A percentile compares a stretch with the other conserved stretches of the same genome.
phyloP scores from a whole-genome alignment of 169 alveolate species.

The Fabrea salina region DNA sequence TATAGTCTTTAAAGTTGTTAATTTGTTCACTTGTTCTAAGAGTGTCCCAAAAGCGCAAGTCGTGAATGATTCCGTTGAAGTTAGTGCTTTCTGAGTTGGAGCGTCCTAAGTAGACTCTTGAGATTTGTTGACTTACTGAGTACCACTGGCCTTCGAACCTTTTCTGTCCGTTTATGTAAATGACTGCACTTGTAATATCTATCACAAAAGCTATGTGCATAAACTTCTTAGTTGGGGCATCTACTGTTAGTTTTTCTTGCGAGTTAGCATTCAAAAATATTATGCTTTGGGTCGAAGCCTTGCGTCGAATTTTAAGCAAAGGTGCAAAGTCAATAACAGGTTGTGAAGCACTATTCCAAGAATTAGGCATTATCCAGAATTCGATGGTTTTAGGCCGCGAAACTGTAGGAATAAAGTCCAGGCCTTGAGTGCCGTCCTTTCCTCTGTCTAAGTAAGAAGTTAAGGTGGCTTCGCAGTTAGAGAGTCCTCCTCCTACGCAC shows the following conservation, averaged over 20 bases:
- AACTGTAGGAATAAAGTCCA: neutral
- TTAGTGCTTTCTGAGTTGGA: neutral
- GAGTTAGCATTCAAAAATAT: neutral
- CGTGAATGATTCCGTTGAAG: neutral
- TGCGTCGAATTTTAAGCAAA: neutral
- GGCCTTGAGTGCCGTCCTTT: neutral
- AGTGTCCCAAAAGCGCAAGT: neutral
- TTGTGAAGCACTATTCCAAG: neutral
- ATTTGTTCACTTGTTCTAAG: neutral
- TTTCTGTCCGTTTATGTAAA: neutral
- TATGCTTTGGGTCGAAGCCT: neutral
- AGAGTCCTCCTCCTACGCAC: neutral
- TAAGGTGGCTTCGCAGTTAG: neutral
- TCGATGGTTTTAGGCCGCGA: neutral
- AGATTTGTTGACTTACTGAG: neutral
- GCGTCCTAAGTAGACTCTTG: neutral
- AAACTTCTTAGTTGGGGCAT: neutral
- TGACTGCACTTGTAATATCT: neutral
- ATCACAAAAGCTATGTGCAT: neutral
- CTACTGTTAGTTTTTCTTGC: neutral
- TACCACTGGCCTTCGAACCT: neutral
- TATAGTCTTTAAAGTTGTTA: neutral
- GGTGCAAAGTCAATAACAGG: neutral
- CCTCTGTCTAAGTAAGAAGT: neutral
- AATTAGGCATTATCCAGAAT: neutral